Percentiles rank a stretch among this genome's conserved stretches.
Conservation (phyloP, 2,329 filamentous ascomycete genomes). For the Ilyonectria destructans region DNA sequence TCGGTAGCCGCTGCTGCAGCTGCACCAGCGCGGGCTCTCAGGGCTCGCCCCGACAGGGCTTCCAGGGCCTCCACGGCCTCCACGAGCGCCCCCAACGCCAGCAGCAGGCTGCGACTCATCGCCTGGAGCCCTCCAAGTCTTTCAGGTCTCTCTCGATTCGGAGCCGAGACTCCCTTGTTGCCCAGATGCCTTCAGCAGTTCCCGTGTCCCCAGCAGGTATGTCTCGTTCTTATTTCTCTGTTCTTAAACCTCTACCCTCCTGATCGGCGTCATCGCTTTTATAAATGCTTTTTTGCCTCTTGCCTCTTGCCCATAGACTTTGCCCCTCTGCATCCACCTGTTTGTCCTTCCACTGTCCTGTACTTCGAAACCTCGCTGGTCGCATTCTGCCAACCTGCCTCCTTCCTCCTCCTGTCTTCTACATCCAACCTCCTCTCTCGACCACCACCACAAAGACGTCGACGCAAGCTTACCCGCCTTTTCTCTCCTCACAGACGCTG, state of each 20-base stretch:
- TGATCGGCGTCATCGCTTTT: constrained; percentile 28
- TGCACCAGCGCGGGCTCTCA: constrained; percentile 18
- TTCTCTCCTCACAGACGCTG: constrained; percentile 48
- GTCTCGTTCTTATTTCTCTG: constrained; percentile 36
- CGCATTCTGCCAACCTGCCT: constrained; percentile 23
- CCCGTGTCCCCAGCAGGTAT: constrained; percentile 49
- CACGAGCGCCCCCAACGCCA: constrained; percentile 18
- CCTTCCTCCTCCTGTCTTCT: constrained; percentile 23
- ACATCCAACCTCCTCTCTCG: constrained; percentile 30
- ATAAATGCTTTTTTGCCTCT: constrained; percentile 22
- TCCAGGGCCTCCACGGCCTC: constrained; percentile 30
- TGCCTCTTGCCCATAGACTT: constrained; percentile 35
- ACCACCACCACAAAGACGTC: constrained; percentile 20
- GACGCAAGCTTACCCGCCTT: constrained; percentile 34
- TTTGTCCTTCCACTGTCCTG: constrained; percentile 4
- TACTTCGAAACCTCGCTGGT: not conserved
- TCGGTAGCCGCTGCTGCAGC: constrained; percentile 30
- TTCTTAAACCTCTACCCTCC: constrained; percentile 26
- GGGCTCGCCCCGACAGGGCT: constrained; percentile 21
- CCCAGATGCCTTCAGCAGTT: constrained; percentile 52
- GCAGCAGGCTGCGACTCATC: constrained; percentile 38
- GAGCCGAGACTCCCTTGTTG: constrained; percentile 41
- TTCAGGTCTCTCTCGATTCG: constrained; percentile 21
- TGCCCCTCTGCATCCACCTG: constrained; percentile 35
- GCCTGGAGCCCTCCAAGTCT: constrained; percentile 20